phyloP scores from a whole-genome alignment of 2,329 filamentous ascomycete species.

The Apiospora sp. region DNA sequence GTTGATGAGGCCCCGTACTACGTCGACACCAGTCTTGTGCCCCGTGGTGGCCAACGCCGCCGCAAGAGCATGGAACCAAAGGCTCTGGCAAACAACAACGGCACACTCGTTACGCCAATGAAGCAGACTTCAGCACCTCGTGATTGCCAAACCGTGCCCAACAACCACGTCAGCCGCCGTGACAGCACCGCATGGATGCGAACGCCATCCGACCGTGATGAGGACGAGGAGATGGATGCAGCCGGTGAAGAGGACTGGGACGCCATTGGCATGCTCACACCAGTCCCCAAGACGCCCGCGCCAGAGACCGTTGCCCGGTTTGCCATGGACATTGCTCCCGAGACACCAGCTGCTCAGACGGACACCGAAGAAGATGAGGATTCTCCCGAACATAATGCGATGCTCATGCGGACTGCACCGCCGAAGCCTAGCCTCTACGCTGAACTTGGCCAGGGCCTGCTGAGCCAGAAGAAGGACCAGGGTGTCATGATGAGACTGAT shows the following conservation, averaged over 20 bases:
- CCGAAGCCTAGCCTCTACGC: conserved; percentile 52
- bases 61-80: conserved; percentile 85
- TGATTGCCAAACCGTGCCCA: conserved; percentile 51
- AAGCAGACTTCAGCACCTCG: conserved; percentile 42
- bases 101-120: conserved; percentile 61
- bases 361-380: conserved; percentile 42
- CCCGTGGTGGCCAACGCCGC: conserved; percentile 74
- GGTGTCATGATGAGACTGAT: conserved; percentile 69
- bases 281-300: conserved; percentile 65
- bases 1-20: conserved; percentile 75
- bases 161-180: conserved; percentile 59
- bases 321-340: conserved; percentile 57
- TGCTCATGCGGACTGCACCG: conserved; percentile 63
- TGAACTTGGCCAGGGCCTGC: conserved; percentile 53
- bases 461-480: conserved; percentile 62
- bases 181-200: conserved; percentile 64
- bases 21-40: conserved; percentile 71
- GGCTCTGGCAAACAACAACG: conserved; percentile 73
- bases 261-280: conserved; percentile 56
- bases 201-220: conserved; percentile 56
- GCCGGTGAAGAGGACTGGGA: conserved; percentile 46
- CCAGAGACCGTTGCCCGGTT: conserved; percentile 62
- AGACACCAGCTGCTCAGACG: conserved; percentile 48
- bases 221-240: conserved; percentile 40
- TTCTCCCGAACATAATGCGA: conserved; percentile 45